Conservation (phyloP, 768 basidiomycete genomes). For the Termitomyces sp. region DNA sequence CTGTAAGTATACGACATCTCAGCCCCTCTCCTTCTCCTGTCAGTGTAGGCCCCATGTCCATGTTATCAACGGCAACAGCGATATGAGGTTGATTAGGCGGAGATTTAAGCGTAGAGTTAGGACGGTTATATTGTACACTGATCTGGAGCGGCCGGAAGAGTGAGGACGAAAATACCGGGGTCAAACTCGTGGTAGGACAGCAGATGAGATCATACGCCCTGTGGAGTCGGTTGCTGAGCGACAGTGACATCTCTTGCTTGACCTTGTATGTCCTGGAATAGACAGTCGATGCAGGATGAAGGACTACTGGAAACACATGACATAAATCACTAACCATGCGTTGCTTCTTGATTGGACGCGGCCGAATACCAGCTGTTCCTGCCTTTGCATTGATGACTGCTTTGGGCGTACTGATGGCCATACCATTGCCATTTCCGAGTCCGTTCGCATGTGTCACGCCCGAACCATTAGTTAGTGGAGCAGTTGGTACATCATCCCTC, state of each 20-base stretch:
- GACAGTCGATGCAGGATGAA: neutral
- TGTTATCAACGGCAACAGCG: neutral
- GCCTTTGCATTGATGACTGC: constrained; percentile 49
- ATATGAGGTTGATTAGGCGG: constrained; percentile 1
- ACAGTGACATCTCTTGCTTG: constrained; percentile 56
- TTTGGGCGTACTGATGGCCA: constrained; percentile 21
- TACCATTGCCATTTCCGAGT: constrained; percentile 12
- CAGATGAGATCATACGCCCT: constrained; percentile 42
- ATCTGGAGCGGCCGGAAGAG: neutral
- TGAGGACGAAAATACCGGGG: neutral
- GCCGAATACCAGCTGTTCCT: constrained; percentile 51
- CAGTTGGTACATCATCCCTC: constrained; percentile 26
- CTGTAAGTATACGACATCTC: neutral
- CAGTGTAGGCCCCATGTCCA: neutral
- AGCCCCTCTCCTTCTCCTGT: neutral
- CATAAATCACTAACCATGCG: constrained; percentile 50
- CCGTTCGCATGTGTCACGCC: constrained; percentile 17
- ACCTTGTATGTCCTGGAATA: constrained; percentile 56
- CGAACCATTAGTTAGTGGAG: constrained; percentile 21
- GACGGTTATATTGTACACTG: neutral
- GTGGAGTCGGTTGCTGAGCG: constrained; percentile 70
- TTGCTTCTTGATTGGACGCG: constrained; percentile 73
- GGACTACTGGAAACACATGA: neutral
- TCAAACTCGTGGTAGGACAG: neutral
- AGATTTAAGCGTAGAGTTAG: neutral